phyloP scores from a whole-genome alignment of 2,329 filamentous ascomycete species.

The Daldinia sp. region DNA sequence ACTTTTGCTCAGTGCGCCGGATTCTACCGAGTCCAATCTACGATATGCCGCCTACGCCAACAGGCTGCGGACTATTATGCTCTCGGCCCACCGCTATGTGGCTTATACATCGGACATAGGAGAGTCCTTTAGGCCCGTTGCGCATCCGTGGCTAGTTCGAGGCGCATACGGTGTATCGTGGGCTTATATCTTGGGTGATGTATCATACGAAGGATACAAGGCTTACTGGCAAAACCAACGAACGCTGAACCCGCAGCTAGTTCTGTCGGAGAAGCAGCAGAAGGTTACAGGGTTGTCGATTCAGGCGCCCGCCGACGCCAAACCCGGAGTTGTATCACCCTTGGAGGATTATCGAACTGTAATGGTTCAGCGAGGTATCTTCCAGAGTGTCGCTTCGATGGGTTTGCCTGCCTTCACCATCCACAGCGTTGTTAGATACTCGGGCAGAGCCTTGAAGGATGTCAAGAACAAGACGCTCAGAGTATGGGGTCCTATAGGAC shows the following conservation, averaged over 20 bases:
- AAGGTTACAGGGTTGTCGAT: slow-evolving; percentile 56
- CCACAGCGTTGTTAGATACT: slow-evolving; percentile 90
- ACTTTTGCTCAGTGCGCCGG: slow-evolving; percentile 63
- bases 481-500: slow-evolving; percentile 90
- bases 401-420: slow-evolving; percentile 93
- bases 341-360: slow-evolving; percentile 91
- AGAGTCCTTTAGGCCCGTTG: slow-evolving; percentile 92
- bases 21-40: slow-evolving; percentile 84
- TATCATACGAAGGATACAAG: slow-evolving; percentile 93
- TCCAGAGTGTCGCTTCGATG: slow-evolving; percentile 93
- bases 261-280: slow-evolving; percentile 60
- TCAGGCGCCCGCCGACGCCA: slow-evolving; percentile 42
- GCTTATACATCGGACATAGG: slow-evolving; percentile 97
- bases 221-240: slow-evolving; percentile 88
- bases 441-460: slow-evolving; percentile 83
- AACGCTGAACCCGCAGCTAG: slow-evolving; percentile 71
- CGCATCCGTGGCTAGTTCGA: slow-evolving; percentile 82
- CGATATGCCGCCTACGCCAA: slow-evolving; percentile 94
- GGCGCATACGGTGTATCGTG: slow-evolving; percentile 90
- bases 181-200: slow-evolving; percentile 91
- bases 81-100: slow-evolving; percentile 92
- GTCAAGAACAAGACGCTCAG: slow-evolving; percentile 77
- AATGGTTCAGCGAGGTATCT: slow-evolving; percentile 89
- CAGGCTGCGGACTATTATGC: slow-evolving; percentile 83
- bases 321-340: slow-evolving; percentile 64